phyloP scores from a whole-genome alignment of 148 eudicot genomes.

The Chenopodium formosanum region DNA sequence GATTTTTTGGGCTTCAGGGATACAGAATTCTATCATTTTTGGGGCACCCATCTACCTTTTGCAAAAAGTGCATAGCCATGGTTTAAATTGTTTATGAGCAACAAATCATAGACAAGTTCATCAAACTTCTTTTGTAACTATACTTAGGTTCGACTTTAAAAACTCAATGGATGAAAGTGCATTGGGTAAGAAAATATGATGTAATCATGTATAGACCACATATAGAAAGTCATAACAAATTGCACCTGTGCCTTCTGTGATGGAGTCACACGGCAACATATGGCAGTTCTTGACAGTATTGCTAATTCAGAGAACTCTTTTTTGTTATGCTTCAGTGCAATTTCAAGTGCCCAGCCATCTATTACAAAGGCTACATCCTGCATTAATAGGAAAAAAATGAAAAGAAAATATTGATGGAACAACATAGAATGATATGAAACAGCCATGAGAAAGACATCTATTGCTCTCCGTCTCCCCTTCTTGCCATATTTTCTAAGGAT shows the following conservation, averaged over 20 bases:
- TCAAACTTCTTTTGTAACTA: not conserved
- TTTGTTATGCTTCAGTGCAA: conserved; percentile 67
- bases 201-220: conserved; percentile 2
- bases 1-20: not conserved
- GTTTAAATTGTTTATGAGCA: not conserved
- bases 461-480: too few relatives aligned
- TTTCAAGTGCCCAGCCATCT: conserved; percentile 99
- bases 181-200: not conserved
- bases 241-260: conserved; percentile 98
- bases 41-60: not conserved
- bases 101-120: not conserved
- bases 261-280: conserved; percentile 98
- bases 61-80: not conserved
- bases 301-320: conserved; percentile 87
- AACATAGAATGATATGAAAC: not conserved
- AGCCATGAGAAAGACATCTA: too few relatives aligned
- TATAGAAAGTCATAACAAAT: conserved; percentile 3
- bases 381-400: conserved; percentile 4
- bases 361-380: conserved; percentile 97
- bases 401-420: not conserved
- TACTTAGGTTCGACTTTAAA: not conserved
- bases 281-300: conserved; percentile 85
- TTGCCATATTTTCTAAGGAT: too few relatives aligned
- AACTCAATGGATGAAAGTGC: not conserved
- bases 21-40: not conserved